A percentile compares a stretch with the other conserved stretches of the same genome.
These are phyloP conservation scores for Pelargonium citronellum DNA, from an alignment of 441 rosid species.

Conservation along the genomic window DNA sequence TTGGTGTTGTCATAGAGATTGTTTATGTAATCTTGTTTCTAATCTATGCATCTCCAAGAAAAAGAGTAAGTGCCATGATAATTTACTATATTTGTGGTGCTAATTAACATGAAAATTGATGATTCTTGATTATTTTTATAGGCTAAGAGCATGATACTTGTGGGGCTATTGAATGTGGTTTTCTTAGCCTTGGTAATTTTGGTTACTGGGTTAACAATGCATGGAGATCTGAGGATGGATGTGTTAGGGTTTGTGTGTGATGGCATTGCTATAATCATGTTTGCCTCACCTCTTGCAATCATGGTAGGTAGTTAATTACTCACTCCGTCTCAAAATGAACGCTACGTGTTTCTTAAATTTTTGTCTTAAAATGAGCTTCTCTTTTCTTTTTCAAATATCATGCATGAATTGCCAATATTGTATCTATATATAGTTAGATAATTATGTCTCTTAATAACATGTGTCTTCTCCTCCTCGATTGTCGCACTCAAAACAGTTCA, in stretches of 20 bases:
- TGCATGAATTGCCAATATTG: no score
- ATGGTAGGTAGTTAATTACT: neutral
- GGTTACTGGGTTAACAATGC: neutral
- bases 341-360: no score
- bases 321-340: no score
- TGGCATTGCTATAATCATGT: slow-evolving; percentile 18
- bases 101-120: neutral
- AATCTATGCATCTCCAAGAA: slow-evolving; percentile 40
- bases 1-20: slow-evolving; percentile 54
- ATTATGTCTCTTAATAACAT: no score
- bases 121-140: neutral
- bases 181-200: neutral
- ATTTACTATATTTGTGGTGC: no score
- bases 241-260: slow-evolving; percentile 14
- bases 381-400: no score
- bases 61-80: slow-evolving; percentile 32
- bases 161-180: slow-evolving; percentile 13
- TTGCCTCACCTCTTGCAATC: slow-evolving; percentile 15
- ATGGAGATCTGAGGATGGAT: slow-evolving; percentile 10
- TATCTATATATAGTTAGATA: no score
- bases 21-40: slow-evolving; percentile 49
- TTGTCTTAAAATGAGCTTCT: no score
- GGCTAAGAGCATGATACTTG: slow-evolving; percentile 10
- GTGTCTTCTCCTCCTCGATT: no score
- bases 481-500: no score